phyloP scores from a whole-genome alignment of 2,329 filamentous ascomycete genomes.

The Cytospora leucostoma region DNA sequence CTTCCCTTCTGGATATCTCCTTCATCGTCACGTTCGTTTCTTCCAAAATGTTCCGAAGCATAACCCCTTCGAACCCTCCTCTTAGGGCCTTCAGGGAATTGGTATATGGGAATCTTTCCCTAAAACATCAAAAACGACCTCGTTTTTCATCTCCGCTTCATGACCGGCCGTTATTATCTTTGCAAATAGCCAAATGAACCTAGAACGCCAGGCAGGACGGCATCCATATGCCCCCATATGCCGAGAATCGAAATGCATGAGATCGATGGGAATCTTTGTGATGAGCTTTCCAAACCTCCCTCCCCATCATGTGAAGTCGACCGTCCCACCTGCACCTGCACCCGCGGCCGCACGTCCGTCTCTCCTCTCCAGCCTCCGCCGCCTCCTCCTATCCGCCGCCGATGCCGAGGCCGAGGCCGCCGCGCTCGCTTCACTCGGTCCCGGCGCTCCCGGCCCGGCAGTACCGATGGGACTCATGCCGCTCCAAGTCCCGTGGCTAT shows the following conservation, averaged over 20 bases:
- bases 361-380: conserved; percentile 58
- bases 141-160: conserved; percentile 4
- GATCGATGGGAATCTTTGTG: not conserved
- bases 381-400: conserved; percentile 54
- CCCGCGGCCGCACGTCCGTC: conserved; percentile 38
- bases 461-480: conserved; percentile 45
- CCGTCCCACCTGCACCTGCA: conserved; percentile 33
- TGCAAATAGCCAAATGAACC: not conserved
- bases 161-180: not conserved
- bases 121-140: not conserved
- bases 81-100: not conserved
- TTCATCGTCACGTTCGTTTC: conserved; percentile 10
- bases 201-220: conserved; percentile 21
- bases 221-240: conserved; percentile 13
- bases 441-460: conserved; percentile 37
- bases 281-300: not conserved
- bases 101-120: not conserved
- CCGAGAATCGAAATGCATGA: conserved; percentile 3
- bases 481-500: conserved; percentile 56
- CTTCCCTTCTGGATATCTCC: not conserved
- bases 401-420: conserved; percentile 33
- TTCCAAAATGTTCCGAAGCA: conserved; percentile 1
- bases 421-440: conserved; percentile 41
- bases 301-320: conserved; percentile 31
- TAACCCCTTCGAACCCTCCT: not conserved